phyloP scores from a whole-genome alignment of 2,329 filamentous ascomycete genomes.

The Sclerotinia minor region DNA sequence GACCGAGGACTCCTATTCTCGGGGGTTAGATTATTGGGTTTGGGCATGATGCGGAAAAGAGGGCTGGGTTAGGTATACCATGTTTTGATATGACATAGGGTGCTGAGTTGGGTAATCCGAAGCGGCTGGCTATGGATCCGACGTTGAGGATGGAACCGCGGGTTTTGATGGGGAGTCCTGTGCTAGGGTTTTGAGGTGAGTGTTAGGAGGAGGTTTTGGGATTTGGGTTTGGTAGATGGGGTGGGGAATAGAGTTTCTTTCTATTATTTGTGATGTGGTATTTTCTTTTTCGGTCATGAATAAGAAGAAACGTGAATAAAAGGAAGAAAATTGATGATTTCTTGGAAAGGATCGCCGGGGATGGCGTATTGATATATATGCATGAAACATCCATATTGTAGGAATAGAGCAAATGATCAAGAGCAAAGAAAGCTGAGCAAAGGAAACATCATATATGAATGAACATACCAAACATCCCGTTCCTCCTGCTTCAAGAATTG shows the following conservation, averaged over 20 bases:
- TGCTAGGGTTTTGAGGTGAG: conserved; percentile 25
- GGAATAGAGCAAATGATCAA: too few relatives aligned
- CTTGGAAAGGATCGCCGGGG: too few relatives aligned
- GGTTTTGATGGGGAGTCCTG: conserved; percentile 31
- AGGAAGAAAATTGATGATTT: too few relatives aligned
- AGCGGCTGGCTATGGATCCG: conserved; percentile 27
- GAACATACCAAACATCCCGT: conserved; percentile 30
- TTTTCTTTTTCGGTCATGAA: neutral
- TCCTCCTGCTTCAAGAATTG: conserved; percentile 36
- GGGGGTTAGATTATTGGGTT: neutral
- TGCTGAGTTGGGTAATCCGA: conserved; percentile 17
- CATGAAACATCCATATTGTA: too few relatives aligned
- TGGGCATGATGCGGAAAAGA: neutral
- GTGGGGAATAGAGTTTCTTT: neutral
- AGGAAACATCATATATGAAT: neutral
- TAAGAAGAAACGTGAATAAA: too few relatives aligned
- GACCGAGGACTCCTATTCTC: conserved; percentile 39
- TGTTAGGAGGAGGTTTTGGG: neutral
- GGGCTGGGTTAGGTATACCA: neutral
- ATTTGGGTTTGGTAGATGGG: neutral
- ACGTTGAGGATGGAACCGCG: conserved; percentile 41
- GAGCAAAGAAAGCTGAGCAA: neutral
- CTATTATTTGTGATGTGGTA: neutral
- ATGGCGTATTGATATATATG: too few relatives aligned
- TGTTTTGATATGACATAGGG: conserved; percentile 35